Evolutionary conservation across 805 yeast species (phyloP), one percentile per base, ranked within the genome.

Genomic region (Starmera quercuum): DNA sequence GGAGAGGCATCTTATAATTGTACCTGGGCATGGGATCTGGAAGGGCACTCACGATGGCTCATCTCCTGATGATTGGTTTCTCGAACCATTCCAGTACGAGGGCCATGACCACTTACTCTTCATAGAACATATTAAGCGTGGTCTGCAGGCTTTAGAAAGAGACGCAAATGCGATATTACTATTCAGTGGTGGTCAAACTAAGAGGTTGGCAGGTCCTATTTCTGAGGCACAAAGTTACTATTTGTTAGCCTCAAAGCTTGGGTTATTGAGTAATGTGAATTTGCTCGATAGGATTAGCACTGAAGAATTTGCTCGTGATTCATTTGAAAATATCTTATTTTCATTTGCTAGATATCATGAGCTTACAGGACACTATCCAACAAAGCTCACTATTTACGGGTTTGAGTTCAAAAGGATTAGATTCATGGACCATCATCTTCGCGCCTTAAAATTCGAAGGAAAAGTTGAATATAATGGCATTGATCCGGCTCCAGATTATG

Each of bases 281-380:
- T 23, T 50, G 15, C 14, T 27, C 12, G 14, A 15, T 25, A 42
- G 50, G 19, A 54, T 79, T 1, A 39, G 62, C 6, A 57, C 76
- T 1, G 95, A 84, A 47, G 88, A 81, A 44, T 79, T 54, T 51
- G 86, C 95, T 0, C 58, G 85, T 26, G 95, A 84, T 53, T 82
- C 92, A 2, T 79, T 79, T 49, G 94, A 84, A 49, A 84, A 84
- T 53, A 70, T 83, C 6, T 39, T 82, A 3, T 82, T 74, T 52
- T 73, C 81, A 42, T 42, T 80, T 2, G 62, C 71, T 23, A 58
- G 75, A 33, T 83, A 66, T 49, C 52, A 67, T 20, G 75, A 78
- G 41, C 38, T 66, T 2, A 51, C 58, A 4, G 60, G 64, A 0
- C 16, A 7, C 1, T 78, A 68, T 40, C 94, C 95, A 0, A 29